Percentiles rank a stretch among this genome's conserved stretches.
Evolutionary conservation across 192 early-diverging fungal species (phyloP).

Genomic region (Coemansia sp.): DNA sequence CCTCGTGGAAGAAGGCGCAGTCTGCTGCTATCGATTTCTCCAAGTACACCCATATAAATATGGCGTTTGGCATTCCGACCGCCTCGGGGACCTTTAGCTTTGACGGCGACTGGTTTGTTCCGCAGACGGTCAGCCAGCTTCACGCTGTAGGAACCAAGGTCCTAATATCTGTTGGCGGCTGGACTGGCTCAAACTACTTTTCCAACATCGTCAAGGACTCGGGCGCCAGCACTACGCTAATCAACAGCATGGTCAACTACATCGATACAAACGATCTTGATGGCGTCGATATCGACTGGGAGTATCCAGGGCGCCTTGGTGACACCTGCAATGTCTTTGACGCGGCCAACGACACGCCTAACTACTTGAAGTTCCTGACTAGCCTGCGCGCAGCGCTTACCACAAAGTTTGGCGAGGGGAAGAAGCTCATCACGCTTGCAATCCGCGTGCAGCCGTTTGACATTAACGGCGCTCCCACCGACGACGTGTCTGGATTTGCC

Average conservation of each 20-base stretch:
- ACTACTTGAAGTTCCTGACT: constrained; percentile 63
- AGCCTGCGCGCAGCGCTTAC: too few relatives aligned
- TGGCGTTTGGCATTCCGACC: constrained; percentile 60
- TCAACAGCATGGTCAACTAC: constrained; percentile 16
- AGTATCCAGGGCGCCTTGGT: constrained; percentile 62
- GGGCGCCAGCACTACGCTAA: neutral
- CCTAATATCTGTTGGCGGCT: constrained; percentile 64
- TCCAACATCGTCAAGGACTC: constrained; percentile 20
- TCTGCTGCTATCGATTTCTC: constrained; percentile 22
- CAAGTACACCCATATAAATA: constrained; percentile 73
- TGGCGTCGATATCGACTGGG: constrained; percentile 73
- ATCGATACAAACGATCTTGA: constrained; percentile 56
- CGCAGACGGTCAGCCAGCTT: constrained; percentile 40
- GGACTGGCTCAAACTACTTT: constrained; percentile 59
- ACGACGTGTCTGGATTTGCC: too few relatives aligned
- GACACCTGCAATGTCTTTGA: constrained; percentile 49
- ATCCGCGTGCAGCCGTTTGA: too few relatives aligned
- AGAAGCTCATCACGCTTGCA: too few relatives aligned
- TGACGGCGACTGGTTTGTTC: constrained; percentile 24
- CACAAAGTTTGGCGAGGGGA: too few relatives aligned
- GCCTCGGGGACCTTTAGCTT: constrained; percentile 40
- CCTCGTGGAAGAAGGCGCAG: constrained; percentile 37
- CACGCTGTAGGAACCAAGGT: constrained; percentile 59
- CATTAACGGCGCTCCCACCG: too few relatives aligned
- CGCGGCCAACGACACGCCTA: constrained; percentile 59